Conservation (phyloP, 2,329 filamentous ascomycete species). For the Fusarium albidum region DNA sequence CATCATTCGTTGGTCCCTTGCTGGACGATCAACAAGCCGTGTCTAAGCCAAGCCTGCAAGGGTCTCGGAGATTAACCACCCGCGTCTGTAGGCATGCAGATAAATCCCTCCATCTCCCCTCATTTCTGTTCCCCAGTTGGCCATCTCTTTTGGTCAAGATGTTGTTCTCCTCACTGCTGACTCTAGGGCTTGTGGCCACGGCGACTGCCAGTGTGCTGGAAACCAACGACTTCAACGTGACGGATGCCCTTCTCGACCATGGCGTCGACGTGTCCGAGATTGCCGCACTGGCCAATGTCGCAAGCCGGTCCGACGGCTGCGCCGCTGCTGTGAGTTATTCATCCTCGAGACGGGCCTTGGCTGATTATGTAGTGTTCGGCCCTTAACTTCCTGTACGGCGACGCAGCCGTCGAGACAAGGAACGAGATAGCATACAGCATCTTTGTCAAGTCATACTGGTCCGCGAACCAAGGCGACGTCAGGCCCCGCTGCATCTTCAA, state of each 20-base stretch:
- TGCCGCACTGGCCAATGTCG: background rate
- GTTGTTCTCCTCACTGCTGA: no score
- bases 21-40: no score
- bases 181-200: no score
- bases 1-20: no score
- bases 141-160: no score
- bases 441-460: conserved; percentile 19
- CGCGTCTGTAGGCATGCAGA: no score
- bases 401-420: conserved; percentile 9
- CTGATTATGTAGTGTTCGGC: conserved; percentile 12
- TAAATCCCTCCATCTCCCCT: no score
- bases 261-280: conserved; percentile 15
- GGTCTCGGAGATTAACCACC: no score
- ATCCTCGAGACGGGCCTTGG: no score
- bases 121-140: no score
- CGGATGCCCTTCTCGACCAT: conserved; percentile 19
- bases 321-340: conserved; percentile 8
- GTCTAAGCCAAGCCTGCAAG: no score
- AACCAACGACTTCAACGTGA: conserved; percentile 15
- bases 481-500: conserved; percentile 24
- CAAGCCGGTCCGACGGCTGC: conserved; percentile 5
- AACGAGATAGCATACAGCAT: conserved; percentile 4
- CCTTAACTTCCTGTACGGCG: conserved; percentile 24
- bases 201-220: no score
- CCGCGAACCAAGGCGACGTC: conserved; percentile 15